Conservation (phyloP, 179 eudicot genomes). For the Carnegiea gigantea region DNA sequence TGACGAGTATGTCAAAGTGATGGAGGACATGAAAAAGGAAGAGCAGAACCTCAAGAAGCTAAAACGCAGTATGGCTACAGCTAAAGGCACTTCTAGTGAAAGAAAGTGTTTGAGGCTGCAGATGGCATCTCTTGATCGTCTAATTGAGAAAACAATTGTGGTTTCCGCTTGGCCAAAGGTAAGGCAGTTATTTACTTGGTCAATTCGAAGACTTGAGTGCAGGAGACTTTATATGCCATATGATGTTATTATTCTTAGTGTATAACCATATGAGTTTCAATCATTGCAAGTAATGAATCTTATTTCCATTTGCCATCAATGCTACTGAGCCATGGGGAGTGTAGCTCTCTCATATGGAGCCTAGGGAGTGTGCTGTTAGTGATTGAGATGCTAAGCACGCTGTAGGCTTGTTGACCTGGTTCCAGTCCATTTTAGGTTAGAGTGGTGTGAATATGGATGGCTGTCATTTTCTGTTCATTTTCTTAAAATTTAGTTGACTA, state of each 20-base stretch:
- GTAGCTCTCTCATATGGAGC: background rate
- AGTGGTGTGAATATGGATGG: too few relatives aligned
- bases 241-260: background rate
- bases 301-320: background rate
- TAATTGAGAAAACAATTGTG: conserved; percentile 65
- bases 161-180: conserved; percentile 72
- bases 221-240: background rate
- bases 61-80: conserved; percentile 42
- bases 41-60: conserved; percentile 81
- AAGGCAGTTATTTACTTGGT: conserved; percentile 21
- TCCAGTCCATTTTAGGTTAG: too few relatives aligned
- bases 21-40: conserved; percentile 59
- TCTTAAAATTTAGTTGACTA: too few relatives aligned
- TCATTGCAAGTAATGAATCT: background rate
- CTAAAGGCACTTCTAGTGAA: conserved; percentile 63
- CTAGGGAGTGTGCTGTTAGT: too few relatives aligned
- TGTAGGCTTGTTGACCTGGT: too few relatives aligned
- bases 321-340: background rate
- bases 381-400: too few relatives aligned
- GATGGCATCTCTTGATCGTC: conserved; percentile 64
- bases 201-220: background rate
- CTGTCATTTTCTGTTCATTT: too few relatives aligned
- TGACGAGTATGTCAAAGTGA: conserved; percentile 50
- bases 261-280: background rate
- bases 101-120: conserved; percentile 64